Conservation (phyloP, 2,329 filamentous ascomycete genomes). For the Pseudofabraea citricarpa region DNA sequence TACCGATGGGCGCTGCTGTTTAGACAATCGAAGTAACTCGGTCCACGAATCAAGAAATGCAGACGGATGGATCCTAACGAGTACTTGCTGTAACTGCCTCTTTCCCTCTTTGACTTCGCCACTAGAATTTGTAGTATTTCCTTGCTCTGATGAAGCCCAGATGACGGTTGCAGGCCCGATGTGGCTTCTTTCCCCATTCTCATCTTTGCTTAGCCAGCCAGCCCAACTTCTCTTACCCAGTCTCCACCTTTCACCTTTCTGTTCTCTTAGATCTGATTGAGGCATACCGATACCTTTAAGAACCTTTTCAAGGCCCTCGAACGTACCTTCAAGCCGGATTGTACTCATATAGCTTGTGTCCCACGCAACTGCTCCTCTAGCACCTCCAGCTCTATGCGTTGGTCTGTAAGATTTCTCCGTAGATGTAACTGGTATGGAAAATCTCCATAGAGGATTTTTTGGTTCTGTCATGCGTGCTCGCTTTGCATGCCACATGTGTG, state of each 20-base stretch:
- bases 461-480: slow-evolving; percentile 82
- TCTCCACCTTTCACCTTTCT: slow-evolving; percentile 67
- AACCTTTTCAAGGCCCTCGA: slow-evolving; percentile 58
- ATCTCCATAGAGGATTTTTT: slow-evolving; percentile 80
- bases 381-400: slow-evolving; percentile 73
- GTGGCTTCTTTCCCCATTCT: slow-evolving; percentile 44
- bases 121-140: slow-evolving; percentile 13
- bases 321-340: slow-evolving; percentile 67
- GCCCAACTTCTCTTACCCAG: slow-evolving; percentile 51
- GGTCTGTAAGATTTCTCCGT: slow-evolving; percentile 87
- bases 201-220: slow-evolving; percentile 54
- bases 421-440: slow-evolving; percentile 77
- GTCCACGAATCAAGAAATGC: slow-evolving; percentile 66
- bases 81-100: slow-evolving; percentile 38
- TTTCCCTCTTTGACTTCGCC: slow-evolving; percentile 35
- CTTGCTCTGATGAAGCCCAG: slow-evolving; percentile 51
- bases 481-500: slow-evolving; percentile 91
- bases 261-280: slow-evolving; percentile 56
- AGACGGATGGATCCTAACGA: slow-evolving; percentile 78
- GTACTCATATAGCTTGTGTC: slow-evolving; percentile 94
- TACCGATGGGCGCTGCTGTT: slow-evolving; percentile 56
- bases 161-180: slow-evolving; percentile 72
- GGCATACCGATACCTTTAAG: slow-evolving; percentile 61
- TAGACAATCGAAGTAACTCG: slow-evolving; percentile 51
- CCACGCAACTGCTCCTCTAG: slow-evolving; percentile 79